Conservation (phyloP, 2,329 filamentous ascomycete species). For the Fusarium penzigii region DNA sequence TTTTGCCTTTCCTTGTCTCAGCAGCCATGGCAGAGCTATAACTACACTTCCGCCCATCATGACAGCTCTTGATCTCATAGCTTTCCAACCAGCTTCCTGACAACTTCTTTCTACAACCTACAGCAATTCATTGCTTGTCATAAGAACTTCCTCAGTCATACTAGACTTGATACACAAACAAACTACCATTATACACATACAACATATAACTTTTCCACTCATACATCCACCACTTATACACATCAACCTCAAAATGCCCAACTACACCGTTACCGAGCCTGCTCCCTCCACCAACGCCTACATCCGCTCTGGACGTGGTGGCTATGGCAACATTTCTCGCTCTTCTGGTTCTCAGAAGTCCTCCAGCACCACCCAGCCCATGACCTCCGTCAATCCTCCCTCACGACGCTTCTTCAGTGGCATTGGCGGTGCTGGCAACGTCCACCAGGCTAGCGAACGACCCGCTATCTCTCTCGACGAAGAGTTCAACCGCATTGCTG, state of each 20-base stretch:
- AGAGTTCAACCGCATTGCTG: constrained; percentile 44
- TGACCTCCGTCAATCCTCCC: constrained; percentile 38
- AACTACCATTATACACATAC: neutral
- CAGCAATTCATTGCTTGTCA: neutral
- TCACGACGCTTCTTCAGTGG: constrained; percentile 62
- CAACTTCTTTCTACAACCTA: neutral
- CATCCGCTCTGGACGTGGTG: constrained; percentile 57
- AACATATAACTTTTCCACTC: constrained; percentile 3
- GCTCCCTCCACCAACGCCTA: constrained; percentile 33
- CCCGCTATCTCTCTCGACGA: constrained; percentile 54
- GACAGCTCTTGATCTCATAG: constrained; percentile 11
- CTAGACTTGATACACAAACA: neutral
- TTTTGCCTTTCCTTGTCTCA: neutral
- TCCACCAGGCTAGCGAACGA: constrained; percentile 46
- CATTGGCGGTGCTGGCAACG: constrained; percentile 68
- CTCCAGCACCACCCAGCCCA: constrained; percentile 46
- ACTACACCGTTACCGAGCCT: constrained; percentile 36
- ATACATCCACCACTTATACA: constrained; percentile 8
- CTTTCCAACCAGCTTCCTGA: neutral
- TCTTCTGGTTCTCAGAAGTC: constrained; percentile 41
- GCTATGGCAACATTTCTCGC: constrained; percentile 57
- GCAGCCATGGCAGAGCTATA: constrained; percentile 18
- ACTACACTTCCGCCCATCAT: constrained; percentile 24
- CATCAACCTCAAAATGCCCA: constrained; percentile 28
- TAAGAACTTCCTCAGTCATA: neutral